Base-by-base conservation (phyloP, 2,329 filamentous ascomycete genomes). In the Ascochyta rabiei region DNA sequence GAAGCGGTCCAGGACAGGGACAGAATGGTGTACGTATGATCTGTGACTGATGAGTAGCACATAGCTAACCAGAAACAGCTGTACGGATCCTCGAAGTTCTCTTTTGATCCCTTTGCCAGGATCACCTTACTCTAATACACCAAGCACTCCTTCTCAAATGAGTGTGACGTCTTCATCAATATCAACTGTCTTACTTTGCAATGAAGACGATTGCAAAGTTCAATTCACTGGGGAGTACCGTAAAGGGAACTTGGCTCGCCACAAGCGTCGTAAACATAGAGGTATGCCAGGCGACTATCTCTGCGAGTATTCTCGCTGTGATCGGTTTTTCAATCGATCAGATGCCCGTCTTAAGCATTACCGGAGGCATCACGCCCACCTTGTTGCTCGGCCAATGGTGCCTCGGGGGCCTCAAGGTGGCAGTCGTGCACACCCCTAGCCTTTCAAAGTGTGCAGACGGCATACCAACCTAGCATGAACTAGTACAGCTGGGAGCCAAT, bases 301-400 rank as follows among this genome's bases (percentile, higher is more conserved):
- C 8, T 56, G 53, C 34, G 41, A 45, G 18, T 46, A 23, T 13
- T 13, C 15, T 24, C 12, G 16, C 13, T 56, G 48, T 31, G 15
- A 3, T 16, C 45, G 31, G 6, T 9, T 7, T 4, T 56, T 41
- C 28, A 56, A 48, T 21, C n/a, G 53, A n/a, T 38, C 33, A 18
- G 53, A 56, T 37, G 42, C 48, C 9, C 41, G 53, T 18, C 42
- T 56, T 9, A 56, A 56, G 15, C 53, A 56, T 19, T 52, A 56
- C 24, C 23, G 53, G n/a, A 56, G 18, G 18, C 37, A 48, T 18
- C 53, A 56, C 28, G 23, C 47, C 19, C 24, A 41, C 26, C 46
- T 40, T 21, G 19, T 31, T 18, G 23, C 15, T 21, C 4, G 23
- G 12, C 24, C 24, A 16, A 26, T 34, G n/a, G 15, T 16, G 23